Conservation (phyloP, 176 grass and related monocot species). For the Guadua angustifolia region DNA sequence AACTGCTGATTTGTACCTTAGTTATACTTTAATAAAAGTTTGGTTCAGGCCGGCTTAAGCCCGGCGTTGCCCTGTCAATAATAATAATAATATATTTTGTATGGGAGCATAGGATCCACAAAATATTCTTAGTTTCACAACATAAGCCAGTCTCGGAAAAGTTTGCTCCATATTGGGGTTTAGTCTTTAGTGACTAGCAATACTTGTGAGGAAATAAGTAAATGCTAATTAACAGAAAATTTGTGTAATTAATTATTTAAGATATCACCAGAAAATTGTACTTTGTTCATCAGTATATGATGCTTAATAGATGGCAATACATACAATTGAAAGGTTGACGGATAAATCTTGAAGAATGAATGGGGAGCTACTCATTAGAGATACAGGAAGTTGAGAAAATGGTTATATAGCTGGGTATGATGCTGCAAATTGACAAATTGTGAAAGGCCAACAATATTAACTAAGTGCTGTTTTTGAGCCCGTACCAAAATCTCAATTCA, state of each 20-base stretch:
- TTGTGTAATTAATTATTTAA: background rate
- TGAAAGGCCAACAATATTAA: background rate
- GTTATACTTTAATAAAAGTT: too few relatives aligned
- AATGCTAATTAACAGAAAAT: background rate
- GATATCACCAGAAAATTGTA: background rate
- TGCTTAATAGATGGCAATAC: background rate
- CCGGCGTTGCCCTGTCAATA: too few relatives aligned
- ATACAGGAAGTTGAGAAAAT: background rate
- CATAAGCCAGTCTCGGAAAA: background rate
- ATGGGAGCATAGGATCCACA: background rate
- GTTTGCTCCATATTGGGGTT: background rate
- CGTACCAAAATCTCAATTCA: background rate
- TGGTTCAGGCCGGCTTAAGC: too few relatives aligned
- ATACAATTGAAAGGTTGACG: background rate
- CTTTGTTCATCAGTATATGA: background rate
- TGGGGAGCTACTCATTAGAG: background rate
- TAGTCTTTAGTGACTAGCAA: background rate
- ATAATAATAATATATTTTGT: background rate
- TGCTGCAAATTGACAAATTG: background rate
- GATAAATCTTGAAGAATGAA: background rate
- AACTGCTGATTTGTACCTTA: too few relatives aligned
- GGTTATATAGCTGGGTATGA: background rate
- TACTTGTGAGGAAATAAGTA: background rate
- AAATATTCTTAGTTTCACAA: background rate
- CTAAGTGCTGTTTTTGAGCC: background rate